Conservation (phyloP, 495 filamentous ascomycete genomes). For the Opeltia flavorubescens region DNA sequence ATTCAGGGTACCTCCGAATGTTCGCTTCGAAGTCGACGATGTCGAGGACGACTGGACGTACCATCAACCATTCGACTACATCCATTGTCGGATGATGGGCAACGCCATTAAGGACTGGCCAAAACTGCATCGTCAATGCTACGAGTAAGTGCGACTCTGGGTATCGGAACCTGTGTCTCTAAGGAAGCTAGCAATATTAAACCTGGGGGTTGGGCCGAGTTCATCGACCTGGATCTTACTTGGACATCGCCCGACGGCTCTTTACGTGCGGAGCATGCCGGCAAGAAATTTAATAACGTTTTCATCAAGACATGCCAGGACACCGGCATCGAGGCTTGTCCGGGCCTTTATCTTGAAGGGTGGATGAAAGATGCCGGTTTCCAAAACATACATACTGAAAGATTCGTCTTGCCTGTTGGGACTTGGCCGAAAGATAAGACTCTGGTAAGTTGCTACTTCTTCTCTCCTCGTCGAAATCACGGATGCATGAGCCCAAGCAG, state of each 20-base stretch:
- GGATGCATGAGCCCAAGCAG: too few species aligned
- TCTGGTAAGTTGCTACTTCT: constrained; percentile 11
- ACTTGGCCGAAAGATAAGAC: constrained; percentile 39
- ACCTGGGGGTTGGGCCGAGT: constrained; percentile 47
- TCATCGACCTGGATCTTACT: constrained; percentile 38
- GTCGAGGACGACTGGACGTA: constrained; percentile 44
- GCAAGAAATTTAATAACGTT: constrained; percentile 19
- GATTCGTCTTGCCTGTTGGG: constrained; percentile 27
- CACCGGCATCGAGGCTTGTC: constrained; percentile 26
- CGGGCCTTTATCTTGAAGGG: constrained; percentile 21
- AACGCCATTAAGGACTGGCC: constrained; percentile 47
- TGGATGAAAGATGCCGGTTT: constrained; percentile 41
- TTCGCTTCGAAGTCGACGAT: constrained; percentile 50
- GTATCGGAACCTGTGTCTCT: background rate
- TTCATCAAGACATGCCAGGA: constrained; percentile 24
- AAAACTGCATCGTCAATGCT: constrained; percentile 32
- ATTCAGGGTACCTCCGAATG: constrained; percentile 43
- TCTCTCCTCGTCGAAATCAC: too few species aligned
- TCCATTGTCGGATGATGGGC: constrained; percentile 45
- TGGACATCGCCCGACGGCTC: constrained; percentile 40
- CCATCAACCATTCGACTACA: constrained; percentile 39
- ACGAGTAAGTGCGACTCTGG: constrained; percentile 20
- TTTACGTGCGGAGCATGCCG: constrained; percentile 24
- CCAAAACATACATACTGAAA: constrained; percentile 22
- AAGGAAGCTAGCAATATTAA: constrained; percentile 26